Evolutionary conservation across 2,329 filamentous ascomycete species (phyloP), one percentile per base, ranked within the genome.

Genomic region (Emergomyces pasteurianus): DNA sequence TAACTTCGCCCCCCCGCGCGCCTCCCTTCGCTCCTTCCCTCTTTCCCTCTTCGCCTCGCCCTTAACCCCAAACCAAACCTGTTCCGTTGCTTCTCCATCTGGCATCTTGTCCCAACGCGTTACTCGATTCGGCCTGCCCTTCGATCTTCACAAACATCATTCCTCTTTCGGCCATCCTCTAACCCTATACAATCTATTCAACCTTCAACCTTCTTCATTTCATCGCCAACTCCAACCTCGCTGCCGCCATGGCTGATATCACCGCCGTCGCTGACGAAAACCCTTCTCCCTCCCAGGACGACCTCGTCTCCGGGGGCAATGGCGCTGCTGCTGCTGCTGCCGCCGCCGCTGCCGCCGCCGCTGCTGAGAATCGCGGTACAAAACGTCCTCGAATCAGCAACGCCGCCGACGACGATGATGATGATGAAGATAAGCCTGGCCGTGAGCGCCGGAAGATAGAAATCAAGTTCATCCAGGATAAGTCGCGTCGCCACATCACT

Each of bases 391-490:
- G 94, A 73, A 86, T 89, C 65, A 87, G 79, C 71, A 79, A 88
- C 69, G 83, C 86, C 59, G 86, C 86, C 71, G 92, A 97, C 74
- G 94, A 97, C 73, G 94, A 97, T 67, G 92, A 97, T 67, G 94
- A 97, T 66, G 92, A 97, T 69, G 92, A 96, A 69, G 92, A 96
- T 77, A 97, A 97, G 85, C 90, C 90, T 65, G 91, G 91, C 73
- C 92, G 94, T 77, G 94, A 97, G 84, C 88, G 94, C 74, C 87
- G 94, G 80, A 99, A 99, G 88, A 99, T 99, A 72, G 94, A 99
- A 79, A 99, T 99, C 81, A 99, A 99, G 84, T 99, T 99, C 80
- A 99, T 99, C 77, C 92, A 92, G 78, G 94, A 99, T 80, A 99
- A 99, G 82, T 97, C 92, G 79, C 91, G 94, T 79, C 89, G 94